phyloP scores from a whole-genome alignment of 176 grass and related monocot genomes.

The Phoenix dactylifera region DNA sequence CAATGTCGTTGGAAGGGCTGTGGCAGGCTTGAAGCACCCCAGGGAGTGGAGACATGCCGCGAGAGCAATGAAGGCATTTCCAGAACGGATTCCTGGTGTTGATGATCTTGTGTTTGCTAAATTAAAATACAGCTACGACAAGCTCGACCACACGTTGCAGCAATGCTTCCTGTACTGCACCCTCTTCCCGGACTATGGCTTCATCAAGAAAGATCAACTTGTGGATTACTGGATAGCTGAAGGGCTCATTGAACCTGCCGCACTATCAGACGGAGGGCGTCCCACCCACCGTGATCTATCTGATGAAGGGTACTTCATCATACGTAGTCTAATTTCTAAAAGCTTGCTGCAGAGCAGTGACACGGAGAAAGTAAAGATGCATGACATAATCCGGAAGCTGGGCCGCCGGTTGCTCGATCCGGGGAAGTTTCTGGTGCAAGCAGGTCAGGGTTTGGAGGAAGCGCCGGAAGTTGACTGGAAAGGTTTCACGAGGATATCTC shows the following conservation, averaged over 20 bases:
- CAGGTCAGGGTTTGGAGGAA: slow-evolving; percentile 38
- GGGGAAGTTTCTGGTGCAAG: slow-evolving; percentile 30
- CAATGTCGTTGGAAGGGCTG: slow-evolving; percentile 44
- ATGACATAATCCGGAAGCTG: slow-evolving; percentile 43
- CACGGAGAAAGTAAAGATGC: slow-evolving; percentile 51
- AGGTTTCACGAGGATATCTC: slow-evolving; percentile 39
- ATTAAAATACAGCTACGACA: slow-evolving; percentile 62
- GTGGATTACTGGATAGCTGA: slow-evolving; percentile 66
- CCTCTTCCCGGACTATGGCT: slow-evolving; percentile 56
- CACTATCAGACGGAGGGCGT: too few relatives aligned
- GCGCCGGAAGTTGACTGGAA: slow-evolving; percentile 34
- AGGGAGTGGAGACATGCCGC: slow-evolving; percentile 33
- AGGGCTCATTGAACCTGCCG: slow-evolving; percentile 23
- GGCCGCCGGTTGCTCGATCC: slow-evolving; percentile 30
- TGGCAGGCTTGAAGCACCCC: slow-evolving; percentile 29
- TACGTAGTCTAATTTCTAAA: slow-evolving; percentile 27
- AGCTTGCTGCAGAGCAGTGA: slow-evolving; percentile 55
- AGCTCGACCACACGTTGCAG: slow-evolving; percentile 26
- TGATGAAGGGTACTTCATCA: slow-evolving; percentile 32
- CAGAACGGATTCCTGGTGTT: slow-evolving; percentile 18
- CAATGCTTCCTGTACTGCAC: slow-evolving; percentile 64
- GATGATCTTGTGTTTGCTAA: slow-evolving; percentile 33
- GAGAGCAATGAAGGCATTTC: slow-evolving; percentile 14
- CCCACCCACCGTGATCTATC: background rate
- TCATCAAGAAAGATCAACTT: slow-evolving; percentile 47